A percentile compares a stretch with the other conserved stretches of the same genome.
phyloP scores from a whole-genome alignment of 192 early-diverging fungal species.

The Dimargaris cristalligena region DNA sequence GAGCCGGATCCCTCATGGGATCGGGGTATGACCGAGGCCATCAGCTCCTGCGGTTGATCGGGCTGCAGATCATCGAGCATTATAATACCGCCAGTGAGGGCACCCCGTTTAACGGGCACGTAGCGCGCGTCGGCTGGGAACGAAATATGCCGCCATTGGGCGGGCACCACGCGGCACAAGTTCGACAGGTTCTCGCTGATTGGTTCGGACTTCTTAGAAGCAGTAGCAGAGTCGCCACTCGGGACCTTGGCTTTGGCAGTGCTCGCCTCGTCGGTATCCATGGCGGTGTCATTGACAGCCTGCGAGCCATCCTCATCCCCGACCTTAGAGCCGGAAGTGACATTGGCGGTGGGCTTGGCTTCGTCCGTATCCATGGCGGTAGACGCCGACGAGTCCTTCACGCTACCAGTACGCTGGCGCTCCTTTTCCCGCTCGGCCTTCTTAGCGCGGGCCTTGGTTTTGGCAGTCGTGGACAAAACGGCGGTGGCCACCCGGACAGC shows the following conservation, averaged over 20 bases:
- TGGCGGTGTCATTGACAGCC: neutral
- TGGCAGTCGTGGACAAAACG: conserved; percentile 89
- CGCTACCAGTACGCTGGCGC: conserved; percentile 18
- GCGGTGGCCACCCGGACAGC: conserved; percentile 66
- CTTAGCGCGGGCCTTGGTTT: conserved; percentile 70
- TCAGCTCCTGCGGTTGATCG: conserved; percentile 65
- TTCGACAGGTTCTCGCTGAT: conserved; percentile 50
- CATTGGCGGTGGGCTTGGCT: neutral
- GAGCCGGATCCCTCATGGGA: conserved; percentile 12
- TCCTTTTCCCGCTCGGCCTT: conserved; percentile 34
- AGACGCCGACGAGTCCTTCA: conserved; percentile 34
- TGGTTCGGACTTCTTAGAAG: conserved; percentile 13
- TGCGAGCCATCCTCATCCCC: neutral
- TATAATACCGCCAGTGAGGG: conserved; percentile 67
- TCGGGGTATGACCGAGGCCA: conserved; percentile 33
- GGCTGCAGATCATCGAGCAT: conserved; percentile 63
- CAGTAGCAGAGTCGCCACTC: conserved; percentile 20
- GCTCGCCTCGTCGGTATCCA: neutral
- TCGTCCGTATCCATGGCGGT: conserved; percentile 26
- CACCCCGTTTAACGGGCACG: conserved; percentile 65
- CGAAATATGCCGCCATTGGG: conserved; percentile 70
- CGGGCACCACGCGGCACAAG: conserved; percentile 70
- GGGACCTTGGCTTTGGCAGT: conserved; percentile 16
- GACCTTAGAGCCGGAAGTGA: neutral
- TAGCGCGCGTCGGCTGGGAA: conserved; percentile 79